A percentile compares a stretch with the other conserved stretches of the same genome.
Conservation (phyloP, 1,284 basidiomycete species). For the Ustilago bromivora region DNA sequence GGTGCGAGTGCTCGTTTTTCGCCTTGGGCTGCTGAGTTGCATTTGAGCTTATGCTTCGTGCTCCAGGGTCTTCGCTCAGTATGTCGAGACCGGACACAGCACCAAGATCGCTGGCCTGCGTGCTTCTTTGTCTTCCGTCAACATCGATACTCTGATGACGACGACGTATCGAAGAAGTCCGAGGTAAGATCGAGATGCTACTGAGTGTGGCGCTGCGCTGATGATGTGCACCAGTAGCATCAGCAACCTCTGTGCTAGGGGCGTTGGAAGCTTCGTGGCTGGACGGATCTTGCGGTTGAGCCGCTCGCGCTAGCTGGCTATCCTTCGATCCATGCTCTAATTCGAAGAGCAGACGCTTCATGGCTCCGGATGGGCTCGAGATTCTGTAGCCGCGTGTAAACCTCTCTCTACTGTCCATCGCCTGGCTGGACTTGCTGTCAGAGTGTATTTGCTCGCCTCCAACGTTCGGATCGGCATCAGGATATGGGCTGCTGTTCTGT, state of each 20-base stretch:
- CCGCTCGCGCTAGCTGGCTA: neutral
- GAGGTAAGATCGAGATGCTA: neutral
- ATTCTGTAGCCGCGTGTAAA: conserved; percentile 1
- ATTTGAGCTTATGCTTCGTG: neutral
- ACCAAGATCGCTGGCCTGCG: neutral
- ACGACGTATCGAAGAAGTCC: conserved; percentile 19
- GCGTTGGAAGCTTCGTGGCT: neutral
- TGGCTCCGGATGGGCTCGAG: conserved; percentile 19
- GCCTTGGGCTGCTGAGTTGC: neutral
- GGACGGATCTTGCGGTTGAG: neutral
- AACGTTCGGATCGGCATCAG: neutral
- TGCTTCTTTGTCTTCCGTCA: neutral
- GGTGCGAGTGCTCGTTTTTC: neutral
- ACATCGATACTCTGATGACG: conserved; percentile 18
- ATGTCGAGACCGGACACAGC: neutral
- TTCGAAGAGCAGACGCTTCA: conserved; percentile 16
- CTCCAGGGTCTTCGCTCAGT: neutral
- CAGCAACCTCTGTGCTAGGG: neutral
- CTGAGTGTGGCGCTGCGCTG: conserved; percentile 8
- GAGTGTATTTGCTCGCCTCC: no score
- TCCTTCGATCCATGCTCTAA: conserved; percentile 9
- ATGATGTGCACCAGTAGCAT: neutral
- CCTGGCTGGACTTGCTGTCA: no score
- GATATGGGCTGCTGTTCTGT: neutral
- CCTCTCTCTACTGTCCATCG: neutral